Evolutionary conservation across 192 early-diverging fungal genomes (phyloP).

Genomic region (Entomortierella chlamydospora): DNA sequence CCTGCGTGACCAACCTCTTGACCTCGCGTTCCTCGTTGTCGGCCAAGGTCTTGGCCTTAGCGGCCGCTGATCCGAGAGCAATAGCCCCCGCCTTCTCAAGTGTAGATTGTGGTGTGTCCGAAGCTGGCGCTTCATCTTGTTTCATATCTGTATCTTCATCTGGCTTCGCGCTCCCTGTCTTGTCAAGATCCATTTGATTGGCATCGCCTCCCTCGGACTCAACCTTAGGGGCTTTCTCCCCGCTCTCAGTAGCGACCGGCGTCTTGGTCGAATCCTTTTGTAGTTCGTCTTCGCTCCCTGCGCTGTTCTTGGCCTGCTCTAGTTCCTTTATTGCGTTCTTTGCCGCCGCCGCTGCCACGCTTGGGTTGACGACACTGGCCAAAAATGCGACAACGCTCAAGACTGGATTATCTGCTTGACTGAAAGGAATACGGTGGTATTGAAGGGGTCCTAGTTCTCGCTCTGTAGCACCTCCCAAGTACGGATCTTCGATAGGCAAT

Average conservation of each 20-base stretch:
- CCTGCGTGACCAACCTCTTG: conserved; percentile 78
- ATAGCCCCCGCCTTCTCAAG: conserved; percentile 79
- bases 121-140: neutral
- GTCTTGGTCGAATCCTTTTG: conserved; percentile 8
- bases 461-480: conserved; percentile 58
- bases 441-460: conserved; percentile 75
- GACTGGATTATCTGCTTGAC: conserved; percentile 88
- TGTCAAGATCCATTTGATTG: conserved; percentile 53
- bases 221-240: conserved; percentile 14
- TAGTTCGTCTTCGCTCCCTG: neutral
- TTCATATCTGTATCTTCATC: conserved; percentile 22
- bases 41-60: conserved; percentile 85
- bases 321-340: conserved; percentile 86
- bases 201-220: conserved; percentile 7
- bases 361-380: conserved; percentile 86
- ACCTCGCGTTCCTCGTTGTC: conserved; percentile 88
- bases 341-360: conserved; percentile 88
- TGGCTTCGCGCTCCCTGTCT: conserved; percentile 11
- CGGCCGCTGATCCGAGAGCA: conserved; percentile 92
- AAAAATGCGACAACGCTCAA: conserved; percentile 93
- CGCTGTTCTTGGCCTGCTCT: conserved; percentile 34
- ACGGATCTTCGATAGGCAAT: conserved; percentile 90
- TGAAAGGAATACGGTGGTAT: conserved; percentile 82
- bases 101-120: conserved; percentile 58
- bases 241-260: too few species aligned